These are phyloP conservation scores for Byssochlamys sp. DNA, from an alignment of 2,329 filamentous ascomycete genomes.

Conservation along the genomic window DNA sequence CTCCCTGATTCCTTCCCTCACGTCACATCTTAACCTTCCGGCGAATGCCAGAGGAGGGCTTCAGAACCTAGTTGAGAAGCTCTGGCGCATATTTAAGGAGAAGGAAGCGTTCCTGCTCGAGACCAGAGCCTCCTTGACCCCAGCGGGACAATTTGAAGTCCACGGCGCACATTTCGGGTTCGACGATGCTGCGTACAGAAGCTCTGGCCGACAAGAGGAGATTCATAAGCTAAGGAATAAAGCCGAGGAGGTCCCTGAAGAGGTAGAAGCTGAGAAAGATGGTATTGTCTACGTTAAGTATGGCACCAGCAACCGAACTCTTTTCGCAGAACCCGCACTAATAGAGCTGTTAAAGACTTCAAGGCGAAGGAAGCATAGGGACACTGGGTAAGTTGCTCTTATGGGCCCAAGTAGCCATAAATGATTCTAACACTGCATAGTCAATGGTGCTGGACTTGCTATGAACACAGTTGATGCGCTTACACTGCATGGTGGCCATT, in stretches of 20 bases:
- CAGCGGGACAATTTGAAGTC: slow-evolving; percentile 40
- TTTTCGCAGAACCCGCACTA: background rate
- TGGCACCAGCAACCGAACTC: slow-evolving; percentile 1
- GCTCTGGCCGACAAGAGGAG: slow-evolving; percentile 50
- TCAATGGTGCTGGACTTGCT: slow-evolving; percentile 61
- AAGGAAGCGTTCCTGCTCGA: slow-evolving; percentile 58
- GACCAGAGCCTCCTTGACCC: slow-evolving; percentile 37
- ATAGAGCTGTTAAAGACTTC: slow-evolving; percentile 24
- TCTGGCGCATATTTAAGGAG: slow-evolving; percentile 52
- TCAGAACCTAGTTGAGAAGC: slow-evolving; percentile 40
- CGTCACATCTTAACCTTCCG: slow-evolving; percentile 46
- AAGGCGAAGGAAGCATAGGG: slow-evolving; percentile 55
- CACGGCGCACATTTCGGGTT: slow-evolving; percentile 52
- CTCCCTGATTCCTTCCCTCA: slow-evolving; percentile 27
- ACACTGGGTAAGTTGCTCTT: slow-evolving; percentile 46
- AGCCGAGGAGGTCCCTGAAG: slow-evolving; percentile 44
- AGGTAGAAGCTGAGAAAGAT: slow-evolving; percentile 54
- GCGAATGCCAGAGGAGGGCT: slow-evolving; percentile 38
- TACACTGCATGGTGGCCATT: slow-evolving; percentile 54
- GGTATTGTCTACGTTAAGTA: slow-evolving; percentile 72
- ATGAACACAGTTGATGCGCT: slow-evolving; percentile 76
- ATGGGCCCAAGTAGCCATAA: slow-evolving; percentile 33
- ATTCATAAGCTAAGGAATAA: slow-evolving; percentile 50
- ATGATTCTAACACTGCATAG: slow-evolving; percentile 52
- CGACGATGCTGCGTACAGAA: slow-evolving; percentile 60